phyloP scores from a whole-genome alignment of 345 rosid species.

The Viola odorata region DNA sequence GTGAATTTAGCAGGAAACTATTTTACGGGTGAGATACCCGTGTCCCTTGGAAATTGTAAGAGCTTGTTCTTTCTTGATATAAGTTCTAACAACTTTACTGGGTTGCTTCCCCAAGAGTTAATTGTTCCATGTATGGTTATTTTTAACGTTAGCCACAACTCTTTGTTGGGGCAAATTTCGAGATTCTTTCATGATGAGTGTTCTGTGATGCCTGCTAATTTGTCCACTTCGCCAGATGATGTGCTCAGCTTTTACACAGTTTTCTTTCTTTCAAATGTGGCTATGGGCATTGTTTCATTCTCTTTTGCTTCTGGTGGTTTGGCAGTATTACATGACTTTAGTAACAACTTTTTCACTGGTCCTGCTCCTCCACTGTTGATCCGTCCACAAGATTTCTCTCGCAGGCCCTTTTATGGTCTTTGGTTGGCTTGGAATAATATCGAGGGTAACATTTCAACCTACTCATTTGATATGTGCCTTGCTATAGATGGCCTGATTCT shows the following conservation, averaged over 20 bases:
- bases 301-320: slow-evolving; percentile 14
- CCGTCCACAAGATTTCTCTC: slow-evolving; percentile 20
- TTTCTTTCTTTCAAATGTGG: slow-evolving; percentile 29
- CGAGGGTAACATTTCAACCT: slow-evolving; percentile 30
- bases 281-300: slow-evolving; percentile 9
- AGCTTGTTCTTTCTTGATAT: slow-evolving; percentile 40
- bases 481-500: slow-evolving; percentile 32
- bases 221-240: slow-evolving; percentile 10
- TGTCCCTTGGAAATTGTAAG: slow-evolving; percentile 23
- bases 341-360: slow-evolving; percentile 38
- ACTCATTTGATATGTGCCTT: slow-evolving; percentile 36
- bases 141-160: slow-evolving; percentile 36
- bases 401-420: slow-evolving; percentile 35
- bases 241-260: slow-evolving; percentile 26
- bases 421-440: slow-evolving; percentile 36
- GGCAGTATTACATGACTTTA: slow-evolving; percentile 39
- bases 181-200: slow-evolving; percentile 25
- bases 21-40: slow-evolving; percentile 32
- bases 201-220: slow-evolving; percentile 8
- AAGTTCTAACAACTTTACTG: slow-evolving; percentile 44
- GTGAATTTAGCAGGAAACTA: slow-evolving; percentile 39
- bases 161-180: slow-evolving; percentile 33
- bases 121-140: slow-evolving; percentile 37
- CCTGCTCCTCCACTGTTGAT: slow-evolving; percentile 29
- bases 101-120: slow-evolving; percentile 28